Evolutionary conservation across 208 protist species (phyloP).

Genomic region (Leishmania arabica): DNA sequence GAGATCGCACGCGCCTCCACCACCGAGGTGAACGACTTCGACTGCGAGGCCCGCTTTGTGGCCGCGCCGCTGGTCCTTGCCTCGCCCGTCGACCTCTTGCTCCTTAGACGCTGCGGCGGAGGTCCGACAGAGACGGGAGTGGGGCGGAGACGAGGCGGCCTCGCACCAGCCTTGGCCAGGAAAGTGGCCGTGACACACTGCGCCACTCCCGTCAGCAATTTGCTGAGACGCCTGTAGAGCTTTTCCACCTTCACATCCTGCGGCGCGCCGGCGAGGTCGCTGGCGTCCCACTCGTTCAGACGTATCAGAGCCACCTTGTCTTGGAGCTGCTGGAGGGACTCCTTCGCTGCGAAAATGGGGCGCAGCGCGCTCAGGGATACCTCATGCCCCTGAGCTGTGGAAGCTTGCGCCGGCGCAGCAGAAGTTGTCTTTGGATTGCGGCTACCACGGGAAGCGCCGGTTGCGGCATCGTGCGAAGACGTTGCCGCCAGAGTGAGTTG

Average conservation of each 20-base stretch:
- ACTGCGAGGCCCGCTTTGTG: neutral
- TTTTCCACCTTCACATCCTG: slow-evolving; percentile 47
- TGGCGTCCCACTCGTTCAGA: slow-evolving; percentile 52
- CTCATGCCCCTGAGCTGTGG: slow-evolving; percentile 7
- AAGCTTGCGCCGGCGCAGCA: neutral
- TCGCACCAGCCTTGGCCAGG: slow-evolving; percentile 40
- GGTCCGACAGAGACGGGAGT: slow-evolving; percentile 1
- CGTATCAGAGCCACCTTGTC: slow-evolving; percentile 44
- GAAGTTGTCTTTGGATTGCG: slow-evolving; percentile 1
- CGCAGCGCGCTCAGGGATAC: slow-evolving; percentile 47
- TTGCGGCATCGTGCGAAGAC: neutral
- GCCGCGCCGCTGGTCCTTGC: neutral
- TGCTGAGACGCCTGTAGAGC: slow-evolving; percentile 44
- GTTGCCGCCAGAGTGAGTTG: neutral
- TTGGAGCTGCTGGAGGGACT: slow-evolving; percentile 31
- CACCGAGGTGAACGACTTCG: neutral
- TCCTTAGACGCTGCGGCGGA: slow-evolving; percentile 1
- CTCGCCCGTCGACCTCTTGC: neutral
- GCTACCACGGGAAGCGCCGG: neutral
- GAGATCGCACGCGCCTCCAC: neutral
- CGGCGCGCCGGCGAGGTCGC: slow-evolving; percentile 56
- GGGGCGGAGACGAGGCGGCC: slow-evolving; percentile 14
- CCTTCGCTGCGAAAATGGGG: slow-evolving; percentile 53
- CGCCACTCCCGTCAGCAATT: slow-evolving; percentile 43
- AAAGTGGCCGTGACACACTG: slow-evolving; percentile 70